Evolutionary conservation across 495 filamentous ascomycete species (phyloP).

Genomic region (Xylaria sp.): DNA sequence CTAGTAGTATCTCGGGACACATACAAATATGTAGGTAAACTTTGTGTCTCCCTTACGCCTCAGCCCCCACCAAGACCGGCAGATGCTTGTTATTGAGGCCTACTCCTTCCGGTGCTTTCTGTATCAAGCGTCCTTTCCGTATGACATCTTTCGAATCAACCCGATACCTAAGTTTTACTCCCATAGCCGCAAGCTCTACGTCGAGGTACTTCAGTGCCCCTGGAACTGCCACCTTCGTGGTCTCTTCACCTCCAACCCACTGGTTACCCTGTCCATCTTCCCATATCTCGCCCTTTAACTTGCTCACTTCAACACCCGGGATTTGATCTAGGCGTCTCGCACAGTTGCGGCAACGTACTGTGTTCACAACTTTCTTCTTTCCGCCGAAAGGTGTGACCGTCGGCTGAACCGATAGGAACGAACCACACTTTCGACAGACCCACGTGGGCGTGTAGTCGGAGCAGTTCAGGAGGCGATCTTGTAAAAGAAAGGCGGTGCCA

Average conservation of each 20-base stretch:
- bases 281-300: conserved; percentile 78
- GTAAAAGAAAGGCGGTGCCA: conserved; percentile 91
- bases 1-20: not conserved
- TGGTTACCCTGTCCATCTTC: conserved; percentile 84
- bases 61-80: conserved; percentile 17
- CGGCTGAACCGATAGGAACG: conserved; percentile 82
- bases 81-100: conserved; percentile 36
- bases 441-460: conserved; percentile 87
- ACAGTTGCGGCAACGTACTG: conserved; percentile 83
- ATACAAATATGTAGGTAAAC: not conserved
- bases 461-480: conserved; percentile 96
- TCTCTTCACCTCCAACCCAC: conserved; percentile 87
- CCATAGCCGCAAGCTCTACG: conserved; percentile 94
- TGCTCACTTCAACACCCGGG: conserved; percentile 62
- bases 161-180: conserved; percentile 87
- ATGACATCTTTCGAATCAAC: conserved; percentile 65
- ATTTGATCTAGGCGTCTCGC: conserved; percentile 65
- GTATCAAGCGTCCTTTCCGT: conserved; percentile 50
- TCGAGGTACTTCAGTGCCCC: conserved; percentile 92
- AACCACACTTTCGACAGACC: conserved; percentile 87
- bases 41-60: conserved; percentile 8
- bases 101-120: conserved; percentile 36
- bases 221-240: conserved; percentile 88
- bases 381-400: conserved; percentile 74
- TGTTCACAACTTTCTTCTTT: conserved; percentile 58